phyloP scores from a whole-genome alignment of 2,329 filamentous ascomycete species.

The Arachnomyces sp. region DNA sequence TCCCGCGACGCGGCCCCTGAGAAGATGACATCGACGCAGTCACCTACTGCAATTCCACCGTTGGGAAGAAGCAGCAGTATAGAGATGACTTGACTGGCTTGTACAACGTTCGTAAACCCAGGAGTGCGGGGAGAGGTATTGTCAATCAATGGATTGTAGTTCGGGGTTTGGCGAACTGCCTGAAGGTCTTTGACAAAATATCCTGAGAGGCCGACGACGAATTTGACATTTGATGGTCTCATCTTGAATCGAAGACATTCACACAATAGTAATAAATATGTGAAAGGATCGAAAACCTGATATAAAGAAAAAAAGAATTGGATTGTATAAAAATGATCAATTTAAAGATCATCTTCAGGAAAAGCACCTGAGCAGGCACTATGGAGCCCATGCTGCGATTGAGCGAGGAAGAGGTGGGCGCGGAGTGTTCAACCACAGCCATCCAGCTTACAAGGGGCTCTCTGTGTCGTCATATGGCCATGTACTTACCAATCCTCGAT shows the following conservation, averaged over 20 bases:
- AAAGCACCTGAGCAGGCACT: too few relatives aligned
- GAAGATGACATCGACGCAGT: constrained; percentile 17
- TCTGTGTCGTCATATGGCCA: too few relatives aligned
- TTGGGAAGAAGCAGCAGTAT: constrained; percentile 11
- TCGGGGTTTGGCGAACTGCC: constrained; percentile 11
- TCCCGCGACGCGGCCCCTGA: constrained; percentile 15
- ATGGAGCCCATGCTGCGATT: too few relatives aligned
- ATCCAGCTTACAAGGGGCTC: too few relatives aligned
- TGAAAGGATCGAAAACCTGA: too few relatives aligned
- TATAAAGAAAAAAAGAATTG: too few relatives aligned
- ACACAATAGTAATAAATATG: background rate
- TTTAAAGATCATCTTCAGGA: too few relatives aligned
- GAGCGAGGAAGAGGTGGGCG: too few relatives aligned
- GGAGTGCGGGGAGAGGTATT: constrained; percentile 10
- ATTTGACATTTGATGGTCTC: constrained; percentile 9
- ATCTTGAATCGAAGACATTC: background rate
- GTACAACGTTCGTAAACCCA: constrained; percentile 13
- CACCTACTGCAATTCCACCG: constrained; percentile 10
- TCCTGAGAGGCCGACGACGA: constrained; percentile 12
- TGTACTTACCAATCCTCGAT: too few relatives aligned
- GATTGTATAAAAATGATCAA: too few relatives aligned
- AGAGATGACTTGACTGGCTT: constrained; percentile 13
- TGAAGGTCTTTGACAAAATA: constrained; percentile 16
- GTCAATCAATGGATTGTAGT: constrained; percentile 11
- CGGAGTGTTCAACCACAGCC: too few relatives aligned